Conservation (phyloP, 805 yeast species). For the Candida chilensis region DNA sequence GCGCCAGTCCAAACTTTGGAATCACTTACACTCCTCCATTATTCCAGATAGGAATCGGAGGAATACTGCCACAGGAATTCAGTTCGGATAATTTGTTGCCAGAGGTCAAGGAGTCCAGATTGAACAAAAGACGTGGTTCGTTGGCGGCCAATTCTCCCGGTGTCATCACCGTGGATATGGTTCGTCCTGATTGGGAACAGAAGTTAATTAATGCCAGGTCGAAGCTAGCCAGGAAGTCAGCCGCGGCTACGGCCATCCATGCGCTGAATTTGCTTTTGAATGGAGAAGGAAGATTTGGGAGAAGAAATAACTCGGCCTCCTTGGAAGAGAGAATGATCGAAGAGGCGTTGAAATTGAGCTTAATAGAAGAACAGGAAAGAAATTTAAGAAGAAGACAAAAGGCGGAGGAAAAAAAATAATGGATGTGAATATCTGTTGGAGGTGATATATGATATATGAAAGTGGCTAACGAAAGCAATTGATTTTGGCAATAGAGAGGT, state of each 20-base stretch:
- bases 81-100: constrained; percentile 3
- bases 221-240: constrained; percentile 76
- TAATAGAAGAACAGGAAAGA: constrained; percentile 61
- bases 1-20: constrained; percentile 50
- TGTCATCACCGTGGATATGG: constrained; percentile 71
- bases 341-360: constrained; percentile 70
- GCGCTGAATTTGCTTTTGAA: constrained; percentile 41
- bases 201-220: constrained; percentile 65
- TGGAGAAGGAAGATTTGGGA: constrained; percentile 3
- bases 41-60: constrained; percentile 47
- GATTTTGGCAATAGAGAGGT: too few species aligned
- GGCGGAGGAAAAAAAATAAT: constrained; percentile 2
- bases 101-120: not conserved
- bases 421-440: too few species aligned
- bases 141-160: constrained; percentile 58
- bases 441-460: too few species aligned
- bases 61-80: constrained; percentile 39
- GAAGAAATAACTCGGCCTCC: constrained; percentile 4
- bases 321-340: constrained; percentile 70
- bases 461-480: too few species aligned
- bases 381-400: constrained; percentile 10
- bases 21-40: constrained; percentile 67
- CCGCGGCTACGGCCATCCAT: constrained; percentile 91
- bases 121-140: constrained; percentile 38
- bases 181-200: constrained; percentile 90